Evolutionary conservation across 495 filamentous ascomycete genomes (phyloP).

Genomic region (Rhypophila decipiens): DNA sequence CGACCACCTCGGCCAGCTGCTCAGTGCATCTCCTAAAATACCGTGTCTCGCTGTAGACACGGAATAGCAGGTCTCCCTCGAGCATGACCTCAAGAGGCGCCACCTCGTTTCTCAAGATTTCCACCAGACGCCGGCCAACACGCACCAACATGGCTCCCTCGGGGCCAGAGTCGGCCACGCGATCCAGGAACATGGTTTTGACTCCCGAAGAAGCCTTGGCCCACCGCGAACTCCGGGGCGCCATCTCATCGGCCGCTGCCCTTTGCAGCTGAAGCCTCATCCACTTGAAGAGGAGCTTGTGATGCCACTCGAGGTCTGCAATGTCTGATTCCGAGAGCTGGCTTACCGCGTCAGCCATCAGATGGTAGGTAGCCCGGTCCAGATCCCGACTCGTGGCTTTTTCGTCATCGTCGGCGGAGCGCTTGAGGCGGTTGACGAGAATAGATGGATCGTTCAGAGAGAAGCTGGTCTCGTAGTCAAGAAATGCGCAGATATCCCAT

Average conservation of each 20-base stretch:
- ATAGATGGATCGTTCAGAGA: not conserved
- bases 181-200: not conserved
- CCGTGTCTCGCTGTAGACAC: conserved; percentile 22
- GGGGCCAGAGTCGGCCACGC: conserved; percentile 1
- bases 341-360: too few species aligned
- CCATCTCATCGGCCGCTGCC: not conserved
- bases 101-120: conserved; percentile 32
- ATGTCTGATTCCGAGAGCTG: not conserved
- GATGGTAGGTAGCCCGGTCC: not conserved
- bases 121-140: conserved; percentile 29
- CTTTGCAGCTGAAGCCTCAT: not conserved
- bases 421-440: not conserved
- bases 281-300: too few species aligned
- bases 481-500: not conserved
- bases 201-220: not conserved
- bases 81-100: conserved; percentile 39
- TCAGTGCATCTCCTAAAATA: conserved; percentile 38
- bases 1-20: not conserved
- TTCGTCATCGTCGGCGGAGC: not conserved
- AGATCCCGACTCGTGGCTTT: not conserved
- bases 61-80: conserved; percentile 32
- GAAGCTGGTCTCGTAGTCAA: not conserved
- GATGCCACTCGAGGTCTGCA: not conserved
- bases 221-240: not conserved
- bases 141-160: conserved; percentile 17